These are phyloP conservation scores for Casuarina equisetifolia DNA, from an alignment of 306 rosid genomes.

Conservation along the genomic window DNA sequence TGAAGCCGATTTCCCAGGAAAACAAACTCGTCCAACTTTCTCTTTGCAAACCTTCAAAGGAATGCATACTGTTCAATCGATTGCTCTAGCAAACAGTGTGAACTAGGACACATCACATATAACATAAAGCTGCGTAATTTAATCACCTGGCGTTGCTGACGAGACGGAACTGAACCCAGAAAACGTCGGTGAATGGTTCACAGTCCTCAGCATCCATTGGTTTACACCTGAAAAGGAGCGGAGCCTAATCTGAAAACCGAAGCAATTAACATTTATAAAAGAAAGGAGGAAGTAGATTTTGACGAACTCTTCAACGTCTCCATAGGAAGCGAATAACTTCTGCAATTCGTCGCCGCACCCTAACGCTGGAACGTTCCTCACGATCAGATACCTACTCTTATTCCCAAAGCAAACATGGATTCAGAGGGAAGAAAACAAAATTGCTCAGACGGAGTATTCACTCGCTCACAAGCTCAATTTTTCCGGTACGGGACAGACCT, in stretches of 20 bases:
- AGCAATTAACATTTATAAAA: background rate
- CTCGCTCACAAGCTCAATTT: background rate
- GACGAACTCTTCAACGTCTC: constrained; percentile 75
- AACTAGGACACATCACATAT: background rate
- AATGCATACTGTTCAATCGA: too few species aligned
- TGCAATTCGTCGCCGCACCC: constrained; percentile 81
- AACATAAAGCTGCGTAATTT: too few species aligned
- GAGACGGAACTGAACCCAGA: constrained; percentile 71
- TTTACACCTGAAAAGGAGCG: constrained; percentile 50
- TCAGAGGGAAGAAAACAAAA: too few species aligned
- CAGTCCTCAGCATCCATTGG: constrained; percentile 96
- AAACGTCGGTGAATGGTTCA: constrained; percentile 82
- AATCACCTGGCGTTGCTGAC: constrained; percentile 77
- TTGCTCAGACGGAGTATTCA: background rate
- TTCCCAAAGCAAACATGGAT: background rate
- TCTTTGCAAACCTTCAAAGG: constrained; percentile 75
- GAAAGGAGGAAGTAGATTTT: background rate
- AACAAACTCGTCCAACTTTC: constrained; percentile 76
- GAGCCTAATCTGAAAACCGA: background rate
- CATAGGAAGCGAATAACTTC: constrained; percentile 67
- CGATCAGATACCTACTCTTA: constrained; percentile 66
- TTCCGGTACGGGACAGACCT: constrained; percentile 32
- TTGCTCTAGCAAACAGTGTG: background rate
- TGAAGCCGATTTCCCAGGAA: constrained; percentile 77
- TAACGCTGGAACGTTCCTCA: constrained; percentile 77